A percentile compares a stretch with the other conserved stretches of the same genome.
Conservation (phyloP, 2,329 filamentous ascomycete species). For the Emmonsiellopsis sp. region DNA sequence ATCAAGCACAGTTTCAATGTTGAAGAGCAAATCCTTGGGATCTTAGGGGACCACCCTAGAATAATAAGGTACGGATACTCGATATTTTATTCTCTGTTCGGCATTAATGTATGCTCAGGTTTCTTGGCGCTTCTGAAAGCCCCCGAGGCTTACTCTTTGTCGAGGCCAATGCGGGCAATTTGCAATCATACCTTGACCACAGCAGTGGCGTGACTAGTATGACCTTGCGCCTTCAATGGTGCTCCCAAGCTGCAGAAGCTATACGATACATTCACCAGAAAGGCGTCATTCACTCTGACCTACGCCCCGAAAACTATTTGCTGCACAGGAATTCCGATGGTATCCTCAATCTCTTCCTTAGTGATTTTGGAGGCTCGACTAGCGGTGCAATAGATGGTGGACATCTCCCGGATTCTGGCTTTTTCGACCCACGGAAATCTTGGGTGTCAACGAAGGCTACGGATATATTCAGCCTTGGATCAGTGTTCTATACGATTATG, state of each 20-base stretch:
- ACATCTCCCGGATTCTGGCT: slow-evolving; percentile 19
- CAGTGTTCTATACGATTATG: slow-evolving; percentile 11
- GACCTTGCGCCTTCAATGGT: slow-evolving; percentile 17
- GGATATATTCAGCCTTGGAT: slow-evolving; percentile 12
- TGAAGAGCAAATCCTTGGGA: slow-evolving; percentile 8
- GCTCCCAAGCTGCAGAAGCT: slow-evolving; percentile 20
- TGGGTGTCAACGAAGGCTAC: slow-evolving; percentile 9
- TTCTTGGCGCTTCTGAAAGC: slow-evolving; percentile 4
- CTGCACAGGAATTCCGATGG: slow-evolving; percentile 17
- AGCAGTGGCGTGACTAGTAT: slow-evolving; percentile 9
- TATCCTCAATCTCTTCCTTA: slow-evolving; percentile 22
- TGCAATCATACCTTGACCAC: slow-evolving; percentile 13
- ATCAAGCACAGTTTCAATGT: slow-evolving; percentile 6
- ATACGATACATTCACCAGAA: slow-evolving; percentile 21
- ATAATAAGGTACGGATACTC: slow-evolving; percentile 6
- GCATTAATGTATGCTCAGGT: slow-evolving; percentile 6
- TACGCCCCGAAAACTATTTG: slow-evolving; percentile 24
- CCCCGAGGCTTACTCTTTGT: slow-evolving; percentile 11
- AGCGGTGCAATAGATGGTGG: slow-evolving; percentile 20
- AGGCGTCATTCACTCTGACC: slow-evolving; percentile 26
- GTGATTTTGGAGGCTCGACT: slow-evolving; percentile 25
- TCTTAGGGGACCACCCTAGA: slow-evolving; percentile 7
- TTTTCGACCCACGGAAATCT: slow-evolving; percentile 12
- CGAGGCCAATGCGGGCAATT: slow-evolving; percentile 16
- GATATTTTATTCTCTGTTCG: not conserved